These are phyloP conservation scores for Sphagnum magellanicum DNA, from an alignment of 228 moss, liverwort and hornwort species.

Conservation along the genomic window DNA sequence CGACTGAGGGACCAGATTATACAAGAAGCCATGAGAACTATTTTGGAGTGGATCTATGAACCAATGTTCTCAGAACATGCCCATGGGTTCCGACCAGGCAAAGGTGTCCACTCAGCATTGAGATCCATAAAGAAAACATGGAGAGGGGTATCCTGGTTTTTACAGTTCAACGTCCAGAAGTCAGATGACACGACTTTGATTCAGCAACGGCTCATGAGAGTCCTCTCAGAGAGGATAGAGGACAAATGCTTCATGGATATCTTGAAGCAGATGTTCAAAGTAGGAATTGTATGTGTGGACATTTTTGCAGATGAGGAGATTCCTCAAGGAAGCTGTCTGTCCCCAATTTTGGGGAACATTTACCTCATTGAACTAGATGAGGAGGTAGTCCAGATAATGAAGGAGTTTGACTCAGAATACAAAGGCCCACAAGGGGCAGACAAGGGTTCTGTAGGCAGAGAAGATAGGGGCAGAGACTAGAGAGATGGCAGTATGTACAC, in stretches of 20 bases:
- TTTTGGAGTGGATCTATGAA: constrained; percentile 33
- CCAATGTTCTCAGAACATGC: constrained; percentile 18
- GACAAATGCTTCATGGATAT: constrained; percentile 25
- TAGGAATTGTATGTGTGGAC: constrained; percentile 31
- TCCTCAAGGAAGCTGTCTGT: constrained; percentile 43
- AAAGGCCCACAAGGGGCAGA: too few relatives aligned
- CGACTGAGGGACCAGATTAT: constrained; percentile 35
- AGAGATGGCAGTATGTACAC: too few relatives aligned
- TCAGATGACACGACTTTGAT: constrained; percentile 21
- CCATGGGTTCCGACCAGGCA: constrained; percentile 14
- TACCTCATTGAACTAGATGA: constrained; percentile 42
- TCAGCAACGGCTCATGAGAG: constrained; percentile 26
- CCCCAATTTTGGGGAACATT: constrained; percentile 30
- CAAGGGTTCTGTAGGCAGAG: too few relatives aligned
- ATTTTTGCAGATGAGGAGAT: constrained; percentile 20
- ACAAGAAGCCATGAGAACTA: constrained; percentile 35
- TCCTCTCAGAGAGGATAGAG: constrained; percentile 24
- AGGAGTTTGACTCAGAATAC: constrained; percentile 4
- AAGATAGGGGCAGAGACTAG: too few relatives aligned
- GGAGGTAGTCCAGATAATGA: constrained; percentile 32
- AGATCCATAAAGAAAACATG: constrained; percentile 39
- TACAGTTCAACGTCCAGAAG: constrained; percentile 45
- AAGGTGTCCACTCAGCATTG: constrained; percentile 41
- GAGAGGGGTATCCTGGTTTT: constrained; percentile 46
- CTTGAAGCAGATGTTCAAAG: constrained; percentile 35